phyloP scores from a whole-genome alignment of 1,284 basidiomycete genomes.

The Sanghuangporus baumii region DNA sequence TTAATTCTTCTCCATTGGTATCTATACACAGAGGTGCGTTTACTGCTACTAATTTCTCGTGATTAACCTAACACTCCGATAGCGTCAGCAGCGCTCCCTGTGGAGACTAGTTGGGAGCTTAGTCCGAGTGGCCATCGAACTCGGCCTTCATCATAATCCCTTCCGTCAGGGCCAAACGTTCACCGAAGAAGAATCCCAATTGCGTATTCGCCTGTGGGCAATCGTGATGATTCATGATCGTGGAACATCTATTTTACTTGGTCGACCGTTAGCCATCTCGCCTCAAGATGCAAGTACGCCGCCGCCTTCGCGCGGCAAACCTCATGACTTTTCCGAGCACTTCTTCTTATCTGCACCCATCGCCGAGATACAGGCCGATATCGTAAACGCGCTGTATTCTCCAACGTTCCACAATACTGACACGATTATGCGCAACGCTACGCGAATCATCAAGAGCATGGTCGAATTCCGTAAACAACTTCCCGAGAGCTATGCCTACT shows the following conservation, averaged over 20 bases:
- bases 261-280: slow-evolving; percentile 74
- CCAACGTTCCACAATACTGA: slow-evolving; percentile 63
- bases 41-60: not conserved
- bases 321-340: slow-evolving; percentile 54
- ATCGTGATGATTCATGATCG: slow-evolving; percentile 79
- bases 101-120: slow-evolving; percentile 81
- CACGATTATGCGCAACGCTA: slow-evolving; percentile 66
- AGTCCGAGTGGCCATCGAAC: slow-evolving; percentile 70
- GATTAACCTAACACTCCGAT: slow-evolving; percentile 18
- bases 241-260: slow-evolving; percentile 76
- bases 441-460: slow-evolving; percentile 70
- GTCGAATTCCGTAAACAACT: slow-evolving; percentile 57
- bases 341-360: slow-evolving; percentile 65
- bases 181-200: slow-evolving; percentile 64
- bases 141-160: slow-evolving; percentile 79
- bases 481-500: slow-evolving; percentile 63
- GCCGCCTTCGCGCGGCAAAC: slow-evolving; percentile 46
- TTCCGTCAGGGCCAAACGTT: slow-evolving; percentile 49
- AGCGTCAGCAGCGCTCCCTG: slow-evolving; percentile 78
- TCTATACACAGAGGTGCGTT: slow-evolving; percentile 72
- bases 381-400: slow-evolving; percentile 75
- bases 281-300: slow-evolving; percentile 76
- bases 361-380: slow-evolving; percentile 77
- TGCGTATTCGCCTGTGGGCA: slow-evolving; percentile 74
- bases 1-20: slow-evolving; percentile 81